Evolutionary conservation across 164 flowering plant species (phyloP).

Genomic region (Sedum album): DNA sequence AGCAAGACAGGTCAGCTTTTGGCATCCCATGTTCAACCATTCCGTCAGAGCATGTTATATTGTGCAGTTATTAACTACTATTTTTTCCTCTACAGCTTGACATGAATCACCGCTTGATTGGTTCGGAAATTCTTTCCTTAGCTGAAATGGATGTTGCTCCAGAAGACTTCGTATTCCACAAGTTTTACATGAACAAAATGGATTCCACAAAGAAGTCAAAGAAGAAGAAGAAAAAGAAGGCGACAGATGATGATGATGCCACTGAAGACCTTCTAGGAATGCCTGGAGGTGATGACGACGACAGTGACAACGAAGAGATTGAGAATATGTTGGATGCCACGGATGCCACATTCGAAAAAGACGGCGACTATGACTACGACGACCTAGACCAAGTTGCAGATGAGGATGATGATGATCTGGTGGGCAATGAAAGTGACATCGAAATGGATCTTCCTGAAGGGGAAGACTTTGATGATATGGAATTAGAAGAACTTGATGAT

Average conservation of each 20-base stretch:
- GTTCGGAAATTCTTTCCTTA: constrained; percentile 70
- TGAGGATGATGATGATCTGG: constrained; percentile 78
- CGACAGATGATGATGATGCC: constrained; percentile 38
- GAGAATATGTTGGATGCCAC: constrained; percentile 57
- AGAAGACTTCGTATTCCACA: constrained; percentile 93
- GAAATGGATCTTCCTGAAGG: constrained; percentile 38
- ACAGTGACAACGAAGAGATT: constrained; percentile 83
- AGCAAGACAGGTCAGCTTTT: constrained; percentile 61
- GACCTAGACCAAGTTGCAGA: constrained; percentile 57
- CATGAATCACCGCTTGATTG: constrained; percentile 57
- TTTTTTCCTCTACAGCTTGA: constrained; percentile 55
- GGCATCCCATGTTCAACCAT: neutral
- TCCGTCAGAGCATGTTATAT: no score
- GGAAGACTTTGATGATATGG: constrained; percentile 20
- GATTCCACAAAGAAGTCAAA: constrained; percentile 57
- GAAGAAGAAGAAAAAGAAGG: constrained; percentile 59
- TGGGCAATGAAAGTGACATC: constrained; percentile 55
- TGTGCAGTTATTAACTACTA: neutral
- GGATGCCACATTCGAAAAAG: constrained; percentile 26
- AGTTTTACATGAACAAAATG: constrained; percentile 73
- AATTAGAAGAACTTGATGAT: constrained; percentile 12
- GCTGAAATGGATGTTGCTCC: constrained; percentile 87
- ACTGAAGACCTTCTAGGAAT: constrained; percentile 47
- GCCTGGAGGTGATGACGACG: constrained; percentile 67
- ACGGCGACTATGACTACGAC: constrained; percentile 76